A percentile compares a stretch with the other conserved stretches of the same genome.
These are phyloP conservation scores for Kodamaea sp. DNA, from an alignment of 1,139 yeast genomes.

Conservation along the genomic window DNA sequence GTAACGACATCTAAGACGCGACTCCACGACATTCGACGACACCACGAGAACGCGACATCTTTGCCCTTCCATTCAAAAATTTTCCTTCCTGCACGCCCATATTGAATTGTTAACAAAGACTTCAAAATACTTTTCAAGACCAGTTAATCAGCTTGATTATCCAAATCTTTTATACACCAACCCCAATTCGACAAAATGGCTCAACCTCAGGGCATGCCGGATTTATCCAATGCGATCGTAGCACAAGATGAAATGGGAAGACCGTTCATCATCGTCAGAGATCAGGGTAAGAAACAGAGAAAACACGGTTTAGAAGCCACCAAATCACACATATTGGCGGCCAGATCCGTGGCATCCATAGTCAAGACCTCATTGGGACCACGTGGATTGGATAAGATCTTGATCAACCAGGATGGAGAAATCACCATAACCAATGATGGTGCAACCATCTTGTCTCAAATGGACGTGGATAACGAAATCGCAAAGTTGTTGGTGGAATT, in stretches of 20 bases:
- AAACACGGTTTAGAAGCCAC: slow-evolving; percentile 95
- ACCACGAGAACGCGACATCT: too few species aligned
- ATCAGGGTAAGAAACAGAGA: slow-evolving; percentile 92
- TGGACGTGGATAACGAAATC: slow-evolving; percentile 95
- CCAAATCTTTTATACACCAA: too few species aligned
- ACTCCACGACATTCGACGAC: too few species aligned
- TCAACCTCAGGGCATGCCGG: slow-evolving; percentile 67
- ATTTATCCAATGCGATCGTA: slow-evolving; percentile 94
- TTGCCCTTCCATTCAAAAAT: too few species aligned
- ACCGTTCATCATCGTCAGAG: slow-evolving; percentile 96
- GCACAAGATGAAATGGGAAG: slow-evolving; percentile 99
- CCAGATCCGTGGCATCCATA: slow-evolving; percentile 91
- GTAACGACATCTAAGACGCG: too few species aligned
- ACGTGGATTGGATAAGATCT: slow-evolving; percentile 94
- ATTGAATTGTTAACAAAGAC: too few species aligned
- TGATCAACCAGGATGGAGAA: slow-evolving; percentile 92
- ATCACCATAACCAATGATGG: slow-evolving; percentile 98
- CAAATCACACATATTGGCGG: slow-evolving; percentile 92
- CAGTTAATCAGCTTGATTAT: too few species aligned
- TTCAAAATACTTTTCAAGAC: too few species aligned
- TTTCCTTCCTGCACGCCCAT: too few species aligned
- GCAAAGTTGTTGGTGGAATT: slow-evolving; percentile 94
- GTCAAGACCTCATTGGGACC: slow-evolving; percentile 95
- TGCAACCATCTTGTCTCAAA: slow-evolving; percentile 92
- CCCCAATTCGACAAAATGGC: slow-evolving; percentile 30